These are phyloP conservation scores for Allantophomopsis cytisporea DNA, from an alignment of 2,329 filamentous ascomycete genomes.

Conservation along the genomic window DNA sequence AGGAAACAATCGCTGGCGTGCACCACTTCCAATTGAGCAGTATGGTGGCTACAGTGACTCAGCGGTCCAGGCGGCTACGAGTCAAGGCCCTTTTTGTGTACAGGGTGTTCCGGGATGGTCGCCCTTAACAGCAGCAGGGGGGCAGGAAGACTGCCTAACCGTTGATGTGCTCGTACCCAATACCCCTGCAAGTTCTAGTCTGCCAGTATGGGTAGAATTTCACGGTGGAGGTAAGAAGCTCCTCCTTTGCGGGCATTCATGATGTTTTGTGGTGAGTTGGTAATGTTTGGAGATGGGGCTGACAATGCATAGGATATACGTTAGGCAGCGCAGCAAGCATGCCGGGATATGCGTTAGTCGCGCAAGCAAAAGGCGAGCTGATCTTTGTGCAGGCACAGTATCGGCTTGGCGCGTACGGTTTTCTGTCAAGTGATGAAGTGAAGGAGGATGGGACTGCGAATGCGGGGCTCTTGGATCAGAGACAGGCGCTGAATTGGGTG, in stretches of 20 bases:
- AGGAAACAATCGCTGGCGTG: constrained; percentile 49
- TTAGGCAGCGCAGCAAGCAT: background rate
- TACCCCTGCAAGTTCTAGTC: too few species aligned
- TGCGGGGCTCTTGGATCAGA: constrained; percentile 1
- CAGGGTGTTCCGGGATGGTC: too few species aligned
- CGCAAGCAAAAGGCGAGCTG: background rate
- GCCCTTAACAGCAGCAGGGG: too few species aligned
- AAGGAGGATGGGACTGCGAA: constrained; percentile 1
- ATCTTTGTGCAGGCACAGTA: background rate
- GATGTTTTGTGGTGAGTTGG: too few species aligned
- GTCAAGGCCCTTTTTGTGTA: too few species aligned
- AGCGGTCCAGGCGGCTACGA: constrained; percentile 8
- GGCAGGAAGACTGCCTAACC: too few species aligned
- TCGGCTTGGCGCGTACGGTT: too few species aligned
- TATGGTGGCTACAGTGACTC: constrained; percentile 1
- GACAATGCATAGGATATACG: background rate
- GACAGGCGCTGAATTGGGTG: constrained; percentile 9
- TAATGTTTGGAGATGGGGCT: too few species aligned
- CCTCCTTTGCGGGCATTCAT: too few species aligned
- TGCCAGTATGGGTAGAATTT: too few species aligned
- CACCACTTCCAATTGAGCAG: constrained; percentile 28
- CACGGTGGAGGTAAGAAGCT: too few species aligned
- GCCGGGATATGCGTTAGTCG: background rate
- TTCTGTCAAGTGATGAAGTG: background rate
- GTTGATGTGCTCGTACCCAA: too few species aligned